These are phyloP conservation scores for Rhynchosporium graminicola DNA, from an alignment of 2,329 filamentous ascomycete genomes.

Conservation along the genomic window DNA sequence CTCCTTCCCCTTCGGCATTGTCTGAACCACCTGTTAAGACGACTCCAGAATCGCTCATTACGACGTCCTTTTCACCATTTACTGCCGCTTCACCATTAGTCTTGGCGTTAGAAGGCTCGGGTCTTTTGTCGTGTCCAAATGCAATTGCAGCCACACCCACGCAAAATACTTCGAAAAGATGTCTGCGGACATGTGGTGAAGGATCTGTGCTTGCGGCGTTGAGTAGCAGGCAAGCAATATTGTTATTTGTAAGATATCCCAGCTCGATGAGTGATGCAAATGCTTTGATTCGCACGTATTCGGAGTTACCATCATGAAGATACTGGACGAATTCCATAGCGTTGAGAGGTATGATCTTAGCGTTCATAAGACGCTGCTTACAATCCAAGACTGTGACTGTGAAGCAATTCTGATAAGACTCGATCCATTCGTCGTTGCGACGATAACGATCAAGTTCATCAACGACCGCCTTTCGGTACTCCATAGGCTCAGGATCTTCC, in stretches of 20 bases:
- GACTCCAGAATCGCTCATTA: conserved; percentile 27
- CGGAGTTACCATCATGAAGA: conserved; percentile 62
- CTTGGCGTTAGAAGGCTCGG: conserved; percentile 33
- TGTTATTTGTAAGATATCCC: conserved; percentile 57
- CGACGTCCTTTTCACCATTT: conserved; percentile 25
- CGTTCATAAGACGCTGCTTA: conserved; percentile 64
- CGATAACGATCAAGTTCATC: conserved; percentile 68
- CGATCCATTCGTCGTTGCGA: conserved; percentile 68
- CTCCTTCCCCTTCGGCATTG: conserved; percentile 30
- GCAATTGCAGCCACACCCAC: conserved; percentile 63
- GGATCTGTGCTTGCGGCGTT: conserved; percentile 60
- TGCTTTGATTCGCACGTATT: conserved; percentile 65
- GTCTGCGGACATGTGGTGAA: conserved; percentile 63
- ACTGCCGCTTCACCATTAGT: conserved; percentile 18
- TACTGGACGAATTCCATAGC: conserved; percentile 63
- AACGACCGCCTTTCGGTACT: conserved; percentile 48
- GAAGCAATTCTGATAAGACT: conserved; percentile 68
- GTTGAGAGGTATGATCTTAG: conserved; percentile 56
- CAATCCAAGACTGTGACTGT: conserved; percentile 63
- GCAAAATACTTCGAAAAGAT: conserved; percentile 60
- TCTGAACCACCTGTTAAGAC: conserved; percentile 1
- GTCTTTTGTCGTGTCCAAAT: conserved; percentile 55
- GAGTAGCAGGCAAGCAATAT: conserved; percentile 58
- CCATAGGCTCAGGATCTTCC: conserved; percentile 47
- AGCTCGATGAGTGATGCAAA: conserved; percentile 65